These are phyloP conservation scores for Xylariaceae sp. DNA, from an alignment of 2,329 filamentous ascomycete genomes.

Conservation along the genomic window DNA sequence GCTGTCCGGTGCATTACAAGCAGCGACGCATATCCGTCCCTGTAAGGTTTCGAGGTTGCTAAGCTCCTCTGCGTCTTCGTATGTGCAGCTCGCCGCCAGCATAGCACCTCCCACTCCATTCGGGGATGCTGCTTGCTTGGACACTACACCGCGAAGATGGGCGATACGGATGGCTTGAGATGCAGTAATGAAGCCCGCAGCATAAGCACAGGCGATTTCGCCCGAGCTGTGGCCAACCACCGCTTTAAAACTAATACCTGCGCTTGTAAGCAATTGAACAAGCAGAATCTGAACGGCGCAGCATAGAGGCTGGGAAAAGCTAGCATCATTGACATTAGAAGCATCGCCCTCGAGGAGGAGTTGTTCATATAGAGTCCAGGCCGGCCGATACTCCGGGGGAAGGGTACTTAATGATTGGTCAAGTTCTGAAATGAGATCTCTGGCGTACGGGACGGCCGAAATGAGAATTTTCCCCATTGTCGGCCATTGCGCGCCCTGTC, in stretches of 20 bases:
- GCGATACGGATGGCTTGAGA: slow-evolving; percentile 34
- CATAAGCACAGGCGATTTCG: slow-evolving; percentile 22
- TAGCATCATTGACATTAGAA: no score
- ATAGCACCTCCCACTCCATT: slow-evolving; percentile 54
- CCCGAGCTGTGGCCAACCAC: slow-evolving; percentile 20
- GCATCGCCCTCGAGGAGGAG: no score
- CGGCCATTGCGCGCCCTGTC: slow-evolving; percentile 29
- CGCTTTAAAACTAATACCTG: background rate
- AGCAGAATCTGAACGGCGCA: slow-evolving; percentile 49
- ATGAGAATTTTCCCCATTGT: no score
- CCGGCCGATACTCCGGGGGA: no score
- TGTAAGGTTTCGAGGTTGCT: slow-evolving; percentile 31
- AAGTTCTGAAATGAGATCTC: no score
- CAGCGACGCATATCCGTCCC: slow-evolving; percentile 40
- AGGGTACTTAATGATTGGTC: no score
- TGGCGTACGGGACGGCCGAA: no score
- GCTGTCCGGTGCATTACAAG: slow-evolving; percentile 44
- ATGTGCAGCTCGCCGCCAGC: slow-evolving; percentile 51
- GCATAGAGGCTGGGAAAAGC: slow-evolving; percentile 38
- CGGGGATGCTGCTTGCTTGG: slow-evolving; percentile 24
- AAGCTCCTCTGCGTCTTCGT: slow-evolving; percentile 43
- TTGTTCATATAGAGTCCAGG: no score
- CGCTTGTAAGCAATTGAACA: slow-evolving; percentile 34
- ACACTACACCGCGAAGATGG: slow-evolving; percentile 51
- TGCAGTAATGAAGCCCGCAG: slow-evolving; percentile 3